Conservation (phyloP, 1,139 yeast species). For the Scheffersomyces stambukii region DNA sequence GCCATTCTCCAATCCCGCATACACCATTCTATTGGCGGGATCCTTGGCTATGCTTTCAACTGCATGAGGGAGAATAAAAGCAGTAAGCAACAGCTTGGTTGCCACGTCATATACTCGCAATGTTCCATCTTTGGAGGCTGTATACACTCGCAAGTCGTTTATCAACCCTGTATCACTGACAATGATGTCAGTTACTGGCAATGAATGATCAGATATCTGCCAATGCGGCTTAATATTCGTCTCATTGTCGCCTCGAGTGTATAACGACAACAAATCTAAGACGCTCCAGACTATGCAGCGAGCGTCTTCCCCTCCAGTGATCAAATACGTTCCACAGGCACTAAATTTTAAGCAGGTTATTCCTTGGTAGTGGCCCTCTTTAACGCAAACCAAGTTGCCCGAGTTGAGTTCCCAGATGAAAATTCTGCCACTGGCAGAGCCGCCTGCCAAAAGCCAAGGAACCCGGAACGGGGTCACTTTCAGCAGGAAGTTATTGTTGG, state of each 20-base stretch:
- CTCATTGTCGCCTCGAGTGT: slow-evolving; percentile 16
- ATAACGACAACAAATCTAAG: slow-evolving; percentile 49
- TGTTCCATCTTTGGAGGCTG: slow-evolving; percentile 75
- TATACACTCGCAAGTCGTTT: slow-evolving; percentile 61
- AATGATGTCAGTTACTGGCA: slow-evolving; percentile 63
- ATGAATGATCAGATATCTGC: slow-evolving; percentile 69
- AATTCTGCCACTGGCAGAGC: slow-evolving; percentile 66
- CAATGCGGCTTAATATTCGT: slow-evolving; percentile 37
- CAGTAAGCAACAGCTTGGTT: slow-evolving; percentile 49
- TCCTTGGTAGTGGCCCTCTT: slow-evolving; percentile 83
- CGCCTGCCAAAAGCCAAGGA: slow-evolving; percentile 73
- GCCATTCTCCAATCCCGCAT: slow-evolving; percentile 69
- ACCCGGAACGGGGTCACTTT: slow-evolving; percentile 35
- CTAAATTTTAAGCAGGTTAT: slow-evolving; percentile 58
- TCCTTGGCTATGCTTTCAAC: slow-evolving; percentile 65
- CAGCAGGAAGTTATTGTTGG: slow-evolving; percentile 4
- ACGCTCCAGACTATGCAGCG: slow-evolving; percentile 75
- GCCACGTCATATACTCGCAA: slow-evolving; percentile 58
- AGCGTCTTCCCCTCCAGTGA: slow-evolving; percentile 80
- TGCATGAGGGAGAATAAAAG: slow-evolving; percentile 62
- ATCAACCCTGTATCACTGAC: slow-evolving; percentile 46
- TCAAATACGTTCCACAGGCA: slow-evolving; percentile 62
- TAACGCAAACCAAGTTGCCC: slow-evolving; percentile 68
- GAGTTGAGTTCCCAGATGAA: slow-evolving; percentile 85
- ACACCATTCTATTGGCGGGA: slow-evolving; percentile 74